Conservation (phyloP, 331 rosid genomes). For the Dryas integrifolia region DNA sequence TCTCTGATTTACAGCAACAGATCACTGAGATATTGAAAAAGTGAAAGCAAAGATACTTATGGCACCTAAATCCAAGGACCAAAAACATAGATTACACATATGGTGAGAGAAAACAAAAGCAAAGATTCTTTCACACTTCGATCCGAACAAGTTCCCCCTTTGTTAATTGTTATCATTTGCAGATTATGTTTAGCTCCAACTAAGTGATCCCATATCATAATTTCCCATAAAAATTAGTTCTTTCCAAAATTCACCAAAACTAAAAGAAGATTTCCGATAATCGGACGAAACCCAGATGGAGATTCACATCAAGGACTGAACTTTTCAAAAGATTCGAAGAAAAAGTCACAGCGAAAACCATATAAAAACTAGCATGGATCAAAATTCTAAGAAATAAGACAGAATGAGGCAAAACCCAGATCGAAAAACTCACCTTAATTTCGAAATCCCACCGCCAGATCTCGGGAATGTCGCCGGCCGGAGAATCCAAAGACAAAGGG, state of each 20-base stretch:
- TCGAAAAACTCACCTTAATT: slow-evolving; percentile 46
- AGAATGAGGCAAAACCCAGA: slow-evolving; percentile 34
- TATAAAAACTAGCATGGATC: background rate
- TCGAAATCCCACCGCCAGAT: slow-evolving; percentile 39
- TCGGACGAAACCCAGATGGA: slow-evolving; percentile 4
- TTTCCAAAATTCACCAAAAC: background rate
- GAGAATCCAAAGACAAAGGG: slow-evolving; percentile 16
- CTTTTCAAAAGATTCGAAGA: slow-evolving; percentile 1
- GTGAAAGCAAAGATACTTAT: background rate
- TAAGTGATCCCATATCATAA: slow-evolving; percentile 23
- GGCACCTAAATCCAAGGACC: background rate
- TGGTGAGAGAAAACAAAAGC: background rate
- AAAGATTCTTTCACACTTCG: background rate
- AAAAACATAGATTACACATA: background rate
- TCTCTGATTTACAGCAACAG: background rate
- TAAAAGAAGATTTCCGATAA: background rate
- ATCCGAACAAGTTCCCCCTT: background rate
- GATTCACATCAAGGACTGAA: slow-evolving; percentile 13
- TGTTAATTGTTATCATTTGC: background rate
- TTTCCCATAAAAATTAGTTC: background rate
- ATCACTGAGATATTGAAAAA: background rate
- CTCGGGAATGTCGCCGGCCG: slow-evolving; percentile 39
- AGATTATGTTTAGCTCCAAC: background rate
- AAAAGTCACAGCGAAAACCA: background rate
- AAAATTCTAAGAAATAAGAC: background rate